Percentiles rank a stretch among this genome's conserved stretches.
Conservation (phyloP, 2,329 filamentous ascomycete genomes). For the Elsinoe perseae region DNA sequence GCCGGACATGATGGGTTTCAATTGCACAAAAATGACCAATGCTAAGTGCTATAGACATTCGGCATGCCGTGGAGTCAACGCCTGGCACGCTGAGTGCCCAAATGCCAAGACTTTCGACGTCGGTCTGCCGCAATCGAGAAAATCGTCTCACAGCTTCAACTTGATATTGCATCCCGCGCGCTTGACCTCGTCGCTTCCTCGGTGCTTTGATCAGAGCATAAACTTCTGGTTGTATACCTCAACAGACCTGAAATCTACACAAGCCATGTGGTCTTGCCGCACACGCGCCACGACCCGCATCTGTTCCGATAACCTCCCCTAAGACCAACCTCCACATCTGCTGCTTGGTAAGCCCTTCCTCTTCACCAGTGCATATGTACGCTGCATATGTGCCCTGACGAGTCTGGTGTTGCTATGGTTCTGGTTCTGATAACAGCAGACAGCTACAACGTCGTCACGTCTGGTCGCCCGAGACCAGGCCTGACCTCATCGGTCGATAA, state of each 20-base stretch:
- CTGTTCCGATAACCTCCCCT: not conserved
- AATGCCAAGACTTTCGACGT: conserved; percentile 8
- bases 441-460: not conserved
- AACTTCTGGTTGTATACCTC: not conserved
- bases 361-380: not conserved
- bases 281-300: conserved; percentile 10
- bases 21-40: conserved; percentile 48
- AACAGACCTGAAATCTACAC: not conserved
- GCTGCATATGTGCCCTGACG: not conserved
- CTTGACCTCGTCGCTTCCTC: not conserved
- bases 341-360: conserved; percentile 7
- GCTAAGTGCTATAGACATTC: conserved; percentile 19
- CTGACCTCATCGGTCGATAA: conserved; percentile 49
- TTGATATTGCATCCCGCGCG: not conserved
- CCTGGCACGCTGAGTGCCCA: not conserved
- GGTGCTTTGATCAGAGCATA: not conserved
- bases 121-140: conserved; percentile 2
- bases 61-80: not conserved
- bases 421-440: not conserved
- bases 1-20: not conserved
- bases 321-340: not conserved
- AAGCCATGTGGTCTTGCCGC: conserved; percentile 13
- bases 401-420: not conserved
- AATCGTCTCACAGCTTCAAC: conserved; percentile 6
- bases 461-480: conserved; percentile 17